Evolutionary conservation across 1,284 basidiomycete genomes (phyloP).

Genomic region (Puccinia polysora): DNA sequence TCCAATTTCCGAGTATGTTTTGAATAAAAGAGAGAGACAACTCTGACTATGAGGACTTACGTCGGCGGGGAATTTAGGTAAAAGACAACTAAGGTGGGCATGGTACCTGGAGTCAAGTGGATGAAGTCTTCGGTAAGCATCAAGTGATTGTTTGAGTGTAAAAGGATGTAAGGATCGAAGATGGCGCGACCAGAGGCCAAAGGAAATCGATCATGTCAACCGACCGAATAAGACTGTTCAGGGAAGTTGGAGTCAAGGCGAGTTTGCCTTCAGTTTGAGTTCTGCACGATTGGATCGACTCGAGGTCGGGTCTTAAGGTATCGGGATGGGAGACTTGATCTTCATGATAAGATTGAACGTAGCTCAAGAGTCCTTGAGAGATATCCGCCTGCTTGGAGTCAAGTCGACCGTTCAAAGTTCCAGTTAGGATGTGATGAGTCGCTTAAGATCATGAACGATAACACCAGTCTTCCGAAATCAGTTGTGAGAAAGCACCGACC

Average conservation of each 20-base stretch:
- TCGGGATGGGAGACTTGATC: slow-evolving; percentile 25
- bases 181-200: too few species aligned
- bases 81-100: slow-evolving; percentile 74
- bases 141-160: too few species aligned
- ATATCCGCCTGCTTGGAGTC: slow-evolving; percentile 12
- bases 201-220: neutral
- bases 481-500: neutral
- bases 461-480: too few species aligned
- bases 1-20: too few species aligned
- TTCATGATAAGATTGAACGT: slow-evolving; percentile 33
- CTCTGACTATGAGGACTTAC: slow-evolving; percentile 55
- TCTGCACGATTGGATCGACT: slow-evolving; percentile 5
- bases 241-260: slow-evolving; percentile 13
- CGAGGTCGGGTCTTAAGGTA: slow-evolving; percentile 20
- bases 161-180: too few species aligned
- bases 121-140: too few species aligned
- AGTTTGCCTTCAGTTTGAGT: slow-evolving; percentile 15
- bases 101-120: slow-evolving; percentile 74
- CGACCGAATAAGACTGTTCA: slow-evolving; percentile 20
- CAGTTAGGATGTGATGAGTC: too few species aligned
- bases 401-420: neutral
- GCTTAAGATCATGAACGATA: too few species aligned
- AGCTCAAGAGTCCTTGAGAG: slow-evolving; percentile 1
- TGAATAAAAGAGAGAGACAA: slow-evolving; percentile 1
- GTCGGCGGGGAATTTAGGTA: slow-evolving; percentile 67